A percentile compares a stretch with the other conserved stretches of the same genome.
Evolutionary conservation across 306 rosid species (phyloP).

Genomic region (Boehmeria nivea): DNA sequence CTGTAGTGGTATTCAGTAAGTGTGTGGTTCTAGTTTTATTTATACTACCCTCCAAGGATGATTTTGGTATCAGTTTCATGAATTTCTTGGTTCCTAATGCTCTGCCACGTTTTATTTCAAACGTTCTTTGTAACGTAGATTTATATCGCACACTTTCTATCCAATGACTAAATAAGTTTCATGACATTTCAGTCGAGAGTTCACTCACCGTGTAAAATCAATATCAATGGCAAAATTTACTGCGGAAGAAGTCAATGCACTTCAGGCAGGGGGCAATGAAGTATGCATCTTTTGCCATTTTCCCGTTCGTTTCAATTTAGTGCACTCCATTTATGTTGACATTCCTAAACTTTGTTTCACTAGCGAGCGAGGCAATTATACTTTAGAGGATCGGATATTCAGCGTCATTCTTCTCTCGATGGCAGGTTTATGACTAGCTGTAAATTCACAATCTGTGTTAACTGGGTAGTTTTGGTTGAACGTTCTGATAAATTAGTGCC

Average conservation of each 20-base stretch:
- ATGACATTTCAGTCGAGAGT: constrained; percentile 65
- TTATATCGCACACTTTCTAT: neutral
- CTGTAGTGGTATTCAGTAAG: constrained; percentile 98
- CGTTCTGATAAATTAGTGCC: constrained; percentile 28
- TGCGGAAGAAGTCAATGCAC: constrained; percentile 68
- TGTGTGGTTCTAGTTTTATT: neutral
- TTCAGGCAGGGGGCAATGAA: constrained; percentile 92
- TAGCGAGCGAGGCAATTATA: constrained; percentile 75
- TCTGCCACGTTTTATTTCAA: neutral
- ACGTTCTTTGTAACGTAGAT: neutral
- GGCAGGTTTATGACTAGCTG: constrained; percentile 33
- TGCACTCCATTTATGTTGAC: neutral
- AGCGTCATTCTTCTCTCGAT: constrained; percentile 56
- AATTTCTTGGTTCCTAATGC: neutral
- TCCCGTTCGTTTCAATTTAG: neutral
- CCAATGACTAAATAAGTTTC: constrained; percentile 13
- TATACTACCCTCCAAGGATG: neutral
- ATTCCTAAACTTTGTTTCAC: constrained; percentile 21
- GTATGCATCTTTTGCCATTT: constrained; percentile 28
- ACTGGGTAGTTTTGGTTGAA: neutral
- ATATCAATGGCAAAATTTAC: constrained; percentile 78
- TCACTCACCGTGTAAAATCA: constrained; percentile 86
- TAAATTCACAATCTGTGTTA: neutral
- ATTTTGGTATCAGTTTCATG: neutral
- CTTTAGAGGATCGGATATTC: constrained; percentile 70